Base-by-base conservation (phyloP, 352 stramenopile genomes). In the Peronospora belbahrii region DNA sequence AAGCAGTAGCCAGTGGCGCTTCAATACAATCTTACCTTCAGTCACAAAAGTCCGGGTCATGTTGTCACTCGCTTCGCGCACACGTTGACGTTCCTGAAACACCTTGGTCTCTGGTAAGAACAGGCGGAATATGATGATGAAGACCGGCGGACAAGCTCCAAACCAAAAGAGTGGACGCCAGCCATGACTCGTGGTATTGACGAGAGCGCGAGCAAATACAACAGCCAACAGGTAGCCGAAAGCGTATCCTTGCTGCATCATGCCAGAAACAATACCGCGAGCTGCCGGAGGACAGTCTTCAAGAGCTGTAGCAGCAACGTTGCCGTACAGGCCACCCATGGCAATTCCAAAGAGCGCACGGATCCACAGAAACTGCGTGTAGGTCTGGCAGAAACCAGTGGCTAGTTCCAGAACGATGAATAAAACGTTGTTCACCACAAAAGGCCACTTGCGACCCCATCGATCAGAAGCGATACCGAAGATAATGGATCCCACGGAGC, bases 281-380 rank as follows among this genome's bases (percentile, higher is more conserved):
- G 68, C 62, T 0, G 49, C 57, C 2, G 42, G 51, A 19, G 68
- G 65, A 2, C 55, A 67, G 48, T 80, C 62, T 31, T 80, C 65
- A 0, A 80, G 59, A 0, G 68, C 65, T 2, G 68, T 80, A 3
- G 65, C 68, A 0, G 55, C 62, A 2, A 59, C 59, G 28, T 76
- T 80, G 11, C 68, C 68, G 44, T 70, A 80, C 19, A 80, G 27
- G 9, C 62, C 68, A 8, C 68, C 68, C 68, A 76, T 80, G n/a
- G 62, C 66, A 31, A 76, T 67, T 9, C 62, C 66, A 25, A 68
- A 73, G 27, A 70, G 32, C 9, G 40, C 60, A 15, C 60, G 58
- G 6, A 67, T 45, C 32, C 40, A 52, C 0, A 70, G 45, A 32
- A 74, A 74, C 44, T 74, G 59, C 20, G 55, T 58, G 48, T 67